phyloP scores from a whole-genome alignment of 129 eudicot genomes.

The Arctium minus region DNA sequence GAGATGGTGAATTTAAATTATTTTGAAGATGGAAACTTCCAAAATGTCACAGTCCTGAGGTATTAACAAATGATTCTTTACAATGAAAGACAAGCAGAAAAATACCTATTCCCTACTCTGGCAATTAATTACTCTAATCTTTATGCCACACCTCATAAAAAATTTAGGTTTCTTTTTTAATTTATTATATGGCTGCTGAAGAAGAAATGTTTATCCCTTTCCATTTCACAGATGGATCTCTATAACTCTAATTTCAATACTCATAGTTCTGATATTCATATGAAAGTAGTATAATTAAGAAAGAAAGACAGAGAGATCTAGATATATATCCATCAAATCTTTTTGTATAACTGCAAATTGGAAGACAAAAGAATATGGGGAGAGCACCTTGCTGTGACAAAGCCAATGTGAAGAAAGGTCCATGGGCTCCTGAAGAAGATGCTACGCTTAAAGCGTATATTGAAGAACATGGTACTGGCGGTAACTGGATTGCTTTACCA shows the following conservation, averaged over 20 bases:
- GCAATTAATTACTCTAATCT: conserved; percentile 40
- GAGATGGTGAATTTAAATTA: neutral
- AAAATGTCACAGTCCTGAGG: conserved; percentile 27
- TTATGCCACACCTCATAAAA: conserved; percentile 35
- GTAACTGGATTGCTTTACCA: conserved; percentile 76
- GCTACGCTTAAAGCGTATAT: conserved; percentile 57
- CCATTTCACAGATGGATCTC: conserved; percentile 27
- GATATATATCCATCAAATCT: neutral
- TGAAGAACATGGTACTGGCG: conserved; percentile 59
- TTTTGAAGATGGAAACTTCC: conserved; percentile 25
- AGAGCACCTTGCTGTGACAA: conserved; percentile 77
- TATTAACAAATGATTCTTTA: conserved; percentile 44
- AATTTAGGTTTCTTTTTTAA: conserved; percentile 3
- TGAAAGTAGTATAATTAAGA: too few relatives aligned
- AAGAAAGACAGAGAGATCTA: too few relatives aligned
- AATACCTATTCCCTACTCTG: conserved; percentile 37
- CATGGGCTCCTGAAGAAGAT: conserved; percentile 79
- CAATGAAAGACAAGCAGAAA: conserved; percentile 81
- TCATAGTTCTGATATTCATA: neutral
- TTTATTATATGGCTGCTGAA: conserved; percentile 37
- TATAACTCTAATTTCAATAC: conserved; percentile 29
- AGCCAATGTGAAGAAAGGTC: conserved; percentile 69
- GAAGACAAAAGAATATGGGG: conserved; percentile 38
- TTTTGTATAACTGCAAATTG: neutral
- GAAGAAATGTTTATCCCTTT: conserved; percentile 51